Percentiles rank a stretch among this genome's conserved stretches.
phyloP scores from a whole-genome alignment of 148 eudicot species.

The Polygonum maritimum region DNA sequence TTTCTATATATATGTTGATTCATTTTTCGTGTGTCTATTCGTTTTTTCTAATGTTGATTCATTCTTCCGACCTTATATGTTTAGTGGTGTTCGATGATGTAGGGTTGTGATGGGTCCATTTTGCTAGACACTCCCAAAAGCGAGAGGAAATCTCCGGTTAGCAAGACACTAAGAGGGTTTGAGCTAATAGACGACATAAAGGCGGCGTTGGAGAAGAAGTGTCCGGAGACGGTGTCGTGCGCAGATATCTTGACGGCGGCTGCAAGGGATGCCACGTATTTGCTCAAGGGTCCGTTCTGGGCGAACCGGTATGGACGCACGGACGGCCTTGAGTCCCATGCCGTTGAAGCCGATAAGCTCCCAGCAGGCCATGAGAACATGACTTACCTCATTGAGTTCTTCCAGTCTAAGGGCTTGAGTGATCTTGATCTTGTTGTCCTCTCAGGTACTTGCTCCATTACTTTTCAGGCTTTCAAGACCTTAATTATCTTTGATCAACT shows the following conservation, averaged over 20 bases:
- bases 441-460: conserved; percentile 34
- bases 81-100: background rate
- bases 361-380: conserved; percentile 48
- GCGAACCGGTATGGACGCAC: conserved; percentile 51
- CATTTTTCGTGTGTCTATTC: no score
- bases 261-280: conserved; percentile 66
- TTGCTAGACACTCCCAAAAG: conserved; percentile 45
- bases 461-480: background rate
- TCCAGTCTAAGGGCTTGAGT: conserved; percentile 56
- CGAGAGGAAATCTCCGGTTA: conserved; percentile 42
- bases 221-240: conserved; percentile 63
- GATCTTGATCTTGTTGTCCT: conserved; percentile 56
- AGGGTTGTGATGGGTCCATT: conserved; percentile 87
- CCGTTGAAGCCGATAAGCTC: conserved; percentile 37
- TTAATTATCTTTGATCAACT: background rate
- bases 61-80: no score
- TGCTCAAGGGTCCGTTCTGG: conserved; percentile 69
- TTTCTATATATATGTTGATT: background rate
- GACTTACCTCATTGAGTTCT: conserved; percentile 55
- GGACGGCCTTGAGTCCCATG: conserved; percentile 53
- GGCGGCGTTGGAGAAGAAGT: conserved; percentile 40
- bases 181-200: conserved; percentile 63
- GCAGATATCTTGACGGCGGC: conserved; percentile 69
- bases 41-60: background rate
- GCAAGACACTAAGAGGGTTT: conserved; percentile 68